Percentiles rank a stretch among this genome's conserved stretches.
Evolutionary conservation across 2,329 filamentous ascomycete genomes (phyloP).

Genomic region (Chrysoporthe cubensis): DNA sequence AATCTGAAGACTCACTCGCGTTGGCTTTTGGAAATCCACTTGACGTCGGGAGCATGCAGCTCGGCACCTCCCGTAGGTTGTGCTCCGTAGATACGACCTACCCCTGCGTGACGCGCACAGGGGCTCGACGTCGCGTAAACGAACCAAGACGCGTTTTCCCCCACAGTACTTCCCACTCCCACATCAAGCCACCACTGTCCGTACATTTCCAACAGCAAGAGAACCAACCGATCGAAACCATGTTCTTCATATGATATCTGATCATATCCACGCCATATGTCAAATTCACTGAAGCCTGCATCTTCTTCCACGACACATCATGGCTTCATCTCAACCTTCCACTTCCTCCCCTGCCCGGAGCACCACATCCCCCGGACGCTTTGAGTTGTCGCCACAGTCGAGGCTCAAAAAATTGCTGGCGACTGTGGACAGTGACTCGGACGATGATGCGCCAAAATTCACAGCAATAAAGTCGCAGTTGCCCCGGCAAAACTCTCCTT

Average conservation of each 20-base stretch:
- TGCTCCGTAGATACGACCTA: neutral
- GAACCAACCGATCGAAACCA: slow-evolving; percentile 4
- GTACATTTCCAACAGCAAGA: neutral
- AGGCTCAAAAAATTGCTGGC: slow-evolving; percentile 60
- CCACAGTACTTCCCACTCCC: slow-evolving; percentile 5
- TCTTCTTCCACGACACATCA: slow-evolving; percentile 36
- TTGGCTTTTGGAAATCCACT: neutral
- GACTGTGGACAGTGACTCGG: slow-evolving; percentile 53
- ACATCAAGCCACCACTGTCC: neutral
- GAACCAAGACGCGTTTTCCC: slow-evolving; percentile 10
- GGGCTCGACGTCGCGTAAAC: slow-evolving; percentile 16
- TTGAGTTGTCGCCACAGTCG: slow-evolving; percentile 55
- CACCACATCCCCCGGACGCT: slow-evolving; percentile 45
- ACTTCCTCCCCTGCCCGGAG: slow-evolving; percentile 50
- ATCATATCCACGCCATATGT: neutral
- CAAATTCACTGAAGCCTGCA: slow-evolving; percentile 5
- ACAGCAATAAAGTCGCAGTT: slow-evolving; percentile 22
- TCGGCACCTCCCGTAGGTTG: neutral
- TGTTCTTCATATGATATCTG: slow-evolving; percentile 14
- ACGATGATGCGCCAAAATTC: slow-evolving; percentile 41
- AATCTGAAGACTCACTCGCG: neutral
- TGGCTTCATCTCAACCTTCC: slow-evolving; percentile 54
- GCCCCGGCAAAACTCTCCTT: slow-evolving; percentile 17
- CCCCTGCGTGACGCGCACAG: slow-evolving; percentile 6
- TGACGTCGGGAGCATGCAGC: neutral